Conservation (phyloP, 192 early-diverging fungal species). For the Backusella mclennaniae region DNA sequence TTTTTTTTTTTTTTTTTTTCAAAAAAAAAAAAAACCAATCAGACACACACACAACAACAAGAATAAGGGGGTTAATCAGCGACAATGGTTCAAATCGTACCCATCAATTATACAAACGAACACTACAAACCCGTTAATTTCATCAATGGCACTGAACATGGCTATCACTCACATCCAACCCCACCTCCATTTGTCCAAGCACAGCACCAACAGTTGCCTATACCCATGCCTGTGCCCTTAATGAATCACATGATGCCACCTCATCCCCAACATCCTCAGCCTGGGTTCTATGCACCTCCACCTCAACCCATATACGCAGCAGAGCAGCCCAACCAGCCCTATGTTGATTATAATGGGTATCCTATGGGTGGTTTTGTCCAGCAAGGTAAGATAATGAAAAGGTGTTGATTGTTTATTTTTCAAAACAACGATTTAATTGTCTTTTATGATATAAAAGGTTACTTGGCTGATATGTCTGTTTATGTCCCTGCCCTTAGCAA, state of each 20-base stretch:
- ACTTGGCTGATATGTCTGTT: conserved; percentile 24
- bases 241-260: conserved; percentile 14
- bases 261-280: conserved; percentile 16
- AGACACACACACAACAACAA: not conserved
- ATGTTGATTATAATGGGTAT: not conserved
- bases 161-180: not conserved
- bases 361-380: not conserved
- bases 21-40: not conserved
- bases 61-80: not conserved
- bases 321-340: conserved; percentile 6
- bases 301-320: conserved; percentile 6
- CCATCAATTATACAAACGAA: conserved; percentile 18
- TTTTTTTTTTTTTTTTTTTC: not conserved
- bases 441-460: not conserved
- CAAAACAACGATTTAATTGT: not conserved
- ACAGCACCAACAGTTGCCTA: conserved; percentile 18
- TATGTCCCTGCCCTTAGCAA: conserved; percentile 16
- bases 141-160: conserved; percentile 10
- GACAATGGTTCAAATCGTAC: conserved; percentile 13
- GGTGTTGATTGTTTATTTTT: not conserved
- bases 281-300: conserved; percentile 10
- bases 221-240: conserved; percentile 17
- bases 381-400: not conserved
- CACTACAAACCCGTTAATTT: conserved; percentile 10
- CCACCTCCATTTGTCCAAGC: not conserved